phyloP scores from a whole-genome alignment of 768 basidiomycete species.

The Lanmaoa rubissima region DNA sequence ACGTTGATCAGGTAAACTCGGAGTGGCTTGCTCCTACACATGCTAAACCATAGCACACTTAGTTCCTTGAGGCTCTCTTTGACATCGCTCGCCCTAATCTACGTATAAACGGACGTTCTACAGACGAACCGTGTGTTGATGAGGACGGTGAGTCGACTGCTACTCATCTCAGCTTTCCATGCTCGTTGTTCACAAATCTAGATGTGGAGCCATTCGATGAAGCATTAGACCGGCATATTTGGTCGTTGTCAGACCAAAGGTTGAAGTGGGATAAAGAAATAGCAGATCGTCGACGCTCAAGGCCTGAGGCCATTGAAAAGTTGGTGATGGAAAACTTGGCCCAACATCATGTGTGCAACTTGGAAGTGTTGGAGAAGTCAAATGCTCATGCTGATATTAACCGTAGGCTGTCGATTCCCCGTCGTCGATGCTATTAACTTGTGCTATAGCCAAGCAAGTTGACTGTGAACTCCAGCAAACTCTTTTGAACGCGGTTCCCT shows the following conservation, averaged over 20 bases:
- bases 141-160: conserved; percentile 45
- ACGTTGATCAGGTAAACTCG: conserved; percentile 48
- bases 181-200: conserved; percentile 23
- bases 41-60: not conserved
- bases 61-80: conserved; percentile 67
- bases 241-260: conserved; percentile 73
- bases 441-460: conserved; percentile 19
- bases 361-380: conserved; percentile 21
- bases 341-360: conserved; percentile 33
- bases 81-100: conserved; percentile 66
- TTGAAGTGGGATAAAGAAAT: conserved; percentile 74
- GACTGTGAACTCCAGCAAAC: conserved; percentile 25
- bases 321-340: conserved; percentile 39
- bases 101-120: conserved; percentile 76
- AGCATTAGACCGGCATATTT: conserved; percentile 76
- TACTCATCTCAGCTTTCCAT: not conserved
- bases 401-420: conserved; percentile 8
- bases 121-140: conserved; percentile 58
- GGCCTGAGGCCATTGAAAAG: conserved; percentile 53
- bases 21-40: not conserved
- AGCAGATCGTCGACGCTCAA: conserved; percentile 61
- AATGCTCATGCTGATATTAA: not conserved
- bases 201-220: conserved; percentile 85
- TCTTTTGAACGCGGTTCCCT: conserved; percentile 36
- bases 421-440: not conserved